phyloP scores from a whole-genome alignment of 1,284 basidiomycete genomes.

The Termitomyces sp. region DNA sequence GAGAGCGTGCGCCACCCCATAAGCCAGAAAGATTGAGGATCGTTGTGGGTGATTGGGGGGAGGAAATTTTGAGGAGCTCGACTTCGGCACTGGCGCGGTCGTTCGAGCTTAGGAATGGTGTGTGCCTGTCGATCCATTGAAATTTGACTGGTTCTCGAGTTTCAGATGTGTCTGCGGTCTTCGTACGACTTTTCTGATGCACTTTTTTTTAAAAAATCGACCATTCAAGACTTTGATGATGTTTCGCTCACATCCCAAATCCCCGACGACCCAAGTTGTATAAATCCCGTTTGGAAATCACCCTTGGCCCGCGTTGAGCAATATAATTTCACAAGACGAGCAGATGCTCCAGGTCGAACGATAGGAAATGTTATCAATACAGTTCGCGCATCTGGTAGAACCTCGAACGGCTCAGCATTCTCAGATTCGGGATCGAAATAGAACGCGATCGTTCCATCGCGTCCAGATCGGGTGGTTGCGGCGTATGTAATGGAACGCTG shows the following conservation, averaged over 20 bases:
- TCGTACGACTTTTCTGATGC: constrained; percentile 20
- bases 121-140: constrained; percentile 51
- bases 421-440: constrained; percentile 44
- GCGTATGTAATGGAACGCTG: constrained; percentile 41
- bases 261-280: constrained; percentile 58
- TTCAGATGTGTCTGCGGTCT: constrained; percentile 1
- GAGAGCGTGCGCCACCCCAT: constrained; percentile 50
- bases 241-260: constrained; percentile 56
- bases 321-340: constrained; percentile 32
- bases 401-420: constrained; percentile 35
- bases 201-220: background rate
- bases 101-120: constrained; percentile 35
- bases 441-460: constrained; percentile 42
- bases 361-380: constrained; percentile 65
- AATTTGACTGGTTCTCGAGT: constrained; percentile 15
- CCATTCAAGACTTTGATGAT: background rate
- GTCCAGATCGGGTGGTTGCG: constrained; percentile 51
- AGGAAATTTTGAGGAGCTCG: constrained; percentile 48
- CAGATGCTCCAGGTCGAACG: constrained; percentile 38
- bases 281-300: constrained; percentile 32
- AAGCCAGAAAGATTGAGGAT: constrained; percentile 61
- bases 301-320: constrained; percentile 21
- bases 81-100: constrained; percentile 46
- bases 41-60: constrained; percentile 35
- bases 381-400: constrained; percentile 51